Percentiles rank a stretch among this genome's conserved stretches.
phyloP scores from a whole-genome alignment of 1,284 basidiomycete species.

The Apiotrichum gracile region DNA sequence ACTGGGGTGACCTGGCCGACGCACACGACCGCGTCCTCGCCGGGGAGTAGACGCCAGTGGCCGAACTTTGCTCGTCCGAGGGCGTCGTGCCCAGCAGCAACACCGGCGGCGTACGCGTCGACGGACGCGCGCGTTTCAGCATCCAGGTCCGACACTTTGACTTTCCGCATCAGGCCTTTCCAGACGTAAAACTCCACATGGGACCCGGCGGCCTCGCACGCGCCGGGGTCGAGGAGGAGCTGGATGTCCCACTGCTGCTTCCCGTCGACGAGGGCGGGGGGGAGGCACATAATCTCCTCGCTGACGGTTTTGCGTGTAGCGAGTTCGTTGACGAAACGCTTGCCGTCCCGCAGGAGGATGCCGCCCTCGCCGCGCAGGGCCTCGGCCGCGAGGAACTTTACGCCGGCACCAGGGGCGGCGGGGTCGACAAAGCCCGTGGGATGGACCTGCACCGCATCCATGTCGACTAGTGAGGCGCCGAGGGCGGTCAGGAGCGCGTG shows the following conservation, averaged over 20 bases:
- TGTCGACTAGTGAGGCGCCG: slow-evolving; percentile 8
- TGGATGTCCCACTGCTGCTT: slow-evolving; percentile 8
- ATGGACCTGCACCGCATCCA: slow-evolving; percentile 16
- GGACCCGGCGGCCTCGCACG: slow-evolving; percentile 1
- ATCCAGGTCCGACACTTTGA: slow-evolving; percentile 1
- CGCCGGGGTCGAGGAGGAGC: slow-evolving; percentile 11
- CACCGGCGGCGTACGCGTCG: slow-evolving; percentile 4
- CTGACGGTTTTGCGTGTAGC: not conserved
- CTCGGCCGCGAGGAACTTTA: slow-evolving; percentile 13
- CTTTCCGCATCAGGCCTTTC: slow-evolving; percentile 9
- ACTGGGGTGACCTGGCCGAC: slow-evolving; percentile 10
- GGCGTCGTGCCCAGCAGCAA: not conserved
- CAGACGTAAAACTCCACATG: slow-evolving; percentile 14
- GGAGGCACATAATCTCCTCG: not conserved
- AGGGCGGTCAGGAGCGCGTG: slow-evolving; percentile 4
- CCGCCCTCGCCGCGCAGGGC: slow-evolving; percentile 10
- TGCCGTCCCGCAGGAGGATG: slow-evolving; percentile 4
- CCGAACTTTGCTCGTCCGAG: slow-evolving; percentile 3
- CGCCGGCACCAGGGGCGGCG: not conserved
- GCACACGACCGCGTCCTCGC: not conserved
- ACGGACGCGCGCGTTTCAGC: not conserved
- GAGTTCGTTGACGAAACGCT: slow-evolving; percentile 6
- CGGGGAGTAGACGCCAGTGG: slow-evolving; percentile 2
- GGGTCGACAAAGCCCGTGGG: slow-evolving; percentile 12
- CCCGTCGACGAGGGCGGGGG: not conserved